These are phyloP conservation scores for Helicostylum pulchrum DNA, from an alignment of 192 early-diverging fungal species.

Conservation along the genomic window DNA sequence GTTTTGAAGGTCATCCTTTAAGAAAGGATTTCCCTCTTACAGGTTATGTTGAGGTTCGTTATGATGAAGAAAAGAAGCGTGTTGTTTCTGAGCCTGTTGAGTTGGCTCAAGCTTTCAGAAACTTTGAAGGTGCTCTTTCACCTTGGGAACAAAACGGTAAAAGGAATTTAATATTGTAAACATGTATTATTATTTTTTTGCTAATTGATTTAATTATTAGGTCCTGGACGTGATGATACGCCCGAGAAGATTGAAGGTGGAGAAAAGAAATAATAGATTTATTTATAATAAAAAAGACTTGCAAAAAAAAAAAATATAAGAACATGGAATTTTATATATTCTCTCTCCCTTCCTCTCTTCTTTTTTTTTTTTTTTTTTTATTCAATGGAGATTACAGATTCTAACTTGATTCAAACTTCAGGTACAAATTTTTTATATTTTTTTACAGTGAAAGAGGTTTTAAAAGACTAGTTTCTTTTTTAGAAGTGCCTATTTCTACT, in stretches of 20 bases:
- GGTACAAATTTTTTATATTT: no score
- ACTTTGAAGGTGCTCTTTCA: constrained; percentile 89
- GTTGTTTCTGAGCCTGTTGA: constrained; percentile 96
- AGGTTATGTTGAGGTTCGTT: constrained; percentile 98
- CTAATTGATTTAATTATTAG: not conserved
- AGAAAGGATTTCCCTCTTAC: constrained; percentile 98
- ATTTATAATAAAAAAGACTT: not conserved
- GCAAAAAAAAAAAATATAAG: not conserved
- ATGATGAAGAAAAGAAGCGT: constrained; percentile 98
- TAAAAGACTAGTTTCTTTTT: no score
- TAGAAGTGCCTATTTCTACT: not conserved
- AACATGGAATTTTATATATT: not conserved
- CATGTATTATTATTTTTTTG: not conserved
- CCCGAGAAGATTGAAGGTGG: constrained; percentile 7
- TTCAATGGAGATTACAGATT: no score
- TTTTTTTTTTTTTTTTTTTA: not conserved
- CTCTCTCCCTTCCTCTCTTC: not conserved
- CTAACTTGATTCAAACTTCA: no score
- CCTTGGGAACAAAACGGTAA: constrained; percentile 91
- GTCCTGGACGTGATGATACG: constrained; percentile 15
- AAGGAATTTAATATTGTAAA: not conserved
- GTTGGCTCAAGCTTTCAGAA: constrained; percentile 91
- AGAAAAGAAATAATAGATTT: constrained; percentile 2
- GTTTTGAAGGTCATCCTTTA: constrained; percentile 93
- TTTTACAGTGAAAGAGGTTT: no score